Evolutionary conservation across 73 alveolate genomes (phyloP).

Genomic region (Tetrahymena thermophila): DNA sequence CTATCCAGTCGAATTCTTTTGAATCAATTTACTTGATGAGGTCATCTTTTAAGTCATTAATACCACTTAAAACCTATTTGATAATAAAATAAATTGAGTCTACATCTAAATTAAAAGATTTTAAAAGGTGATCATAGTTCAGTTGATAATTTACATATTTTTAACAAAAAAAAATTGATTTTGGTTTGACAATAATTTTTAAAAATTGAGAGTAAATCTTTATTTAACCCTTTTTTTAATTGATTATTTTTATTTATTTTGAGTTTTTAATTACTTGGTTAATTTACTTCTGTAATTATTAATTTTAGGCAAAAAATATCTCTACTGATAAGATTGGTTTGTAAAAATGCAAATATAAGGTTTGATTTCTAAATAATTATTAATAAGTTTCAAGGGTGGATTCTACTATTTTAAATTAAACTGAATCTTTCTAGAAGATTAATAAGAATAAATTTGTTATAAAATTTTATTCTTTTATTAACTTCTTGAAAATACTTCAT

Average conservation of each 20-base stretch:
- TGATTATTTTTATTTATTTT: too few species aligned
- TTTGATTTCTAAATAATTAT: background rate
- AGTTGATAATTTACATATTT: too few species aligned
- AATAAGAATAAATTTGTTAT: background rate
- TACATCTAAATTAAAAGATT: background rate
- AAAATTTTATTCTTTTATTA: too few species aligned
- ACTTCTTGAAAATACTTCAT: background rate
- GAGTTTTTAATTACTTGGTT: too few species aligned
- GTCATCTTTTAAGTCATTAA: background rate
- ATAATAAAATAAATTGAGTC: background rate
- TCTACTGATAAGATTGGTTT: background rate
- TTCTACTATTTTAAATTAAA: background rate
- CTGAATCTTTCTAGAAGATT: background rate
- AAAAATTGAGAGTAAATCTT: too few species aligned
- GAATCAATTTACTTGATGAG: conserved; percentile 23
- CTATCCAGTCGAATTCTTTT: conserved; percentile 49
- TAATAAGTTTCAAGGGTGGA: background rate
- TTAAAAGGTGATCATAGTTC: too few species aligned
- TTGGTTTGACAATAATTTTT: too few species aligned
- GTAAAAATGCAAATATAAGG: background rate
- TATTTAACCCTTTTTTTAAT: too few species aligned
- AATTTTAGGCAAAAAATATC: too few species aligned
- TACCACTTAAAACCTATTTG: background rate
- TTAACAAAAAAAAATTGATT: too few species aligned
- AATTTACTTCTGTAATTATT: too few species aligned